Percentiles rank a stretch among this genome's conserved stretches.
Conservation (phyloP, 2,329 filamentous ascomycete genomes). For the Aspergillus sp. region DNA sequence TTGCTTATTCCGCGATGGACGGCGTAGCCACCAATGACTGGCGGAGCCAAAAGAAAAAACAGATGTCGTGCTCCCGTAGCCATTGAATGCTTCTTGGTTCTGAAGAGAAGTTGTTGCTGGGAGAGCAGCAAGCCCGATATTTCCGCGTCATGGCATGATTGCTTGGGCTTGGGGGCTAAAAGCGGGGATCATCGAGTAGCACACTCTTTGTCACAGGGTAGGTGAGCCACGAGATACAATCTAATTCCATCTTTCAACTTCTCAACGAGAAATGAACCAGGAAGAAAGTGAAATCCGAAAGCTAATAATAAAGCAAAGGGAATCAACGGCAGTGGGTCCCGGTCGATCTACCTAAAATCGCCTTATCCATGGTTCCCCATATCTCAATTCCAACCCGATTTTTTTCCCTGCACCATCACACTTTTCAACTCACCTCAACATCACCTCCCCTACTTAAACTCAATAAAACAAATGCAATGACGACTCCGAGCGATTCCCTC, state of each 20-base stretch:
- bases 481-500: conserved; percentile 31
- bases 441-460: background rate
- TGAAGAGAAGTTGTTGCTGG: background rate
- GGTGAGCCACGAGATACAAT: no score
- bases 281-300: background rate
- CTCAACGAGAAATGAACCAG: background rate
- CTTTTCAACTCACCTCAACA: no score
- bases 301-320: background rate
- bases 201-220: background rate
- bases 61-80: conserved; percentile 10
- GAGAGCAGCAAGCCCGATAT: background rate
- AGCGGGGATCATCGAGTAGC: background rate
- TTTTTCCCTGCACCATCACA: background rate
- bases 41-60: conserved; percentile 18
- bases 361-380: background rate
- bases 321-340: no score
- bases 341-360: no score
- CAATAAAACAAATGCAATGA: conserved; percentile 16
- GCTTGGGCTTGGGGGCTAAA: background rate
- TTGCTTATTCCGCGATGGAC: conserved; percentile 26
- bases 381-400: background rate
- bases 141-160: background rate
- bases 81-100: background rate
- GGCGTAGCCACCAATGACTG: conserved; percentile 24
- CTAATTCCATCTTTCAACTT: no score